These are phyloP conservation scores for Apiotrichum veenhuisii DNA, from an alignment of 1,284 basidiomycete genomes.

Conservation along the genomic window DNA sequence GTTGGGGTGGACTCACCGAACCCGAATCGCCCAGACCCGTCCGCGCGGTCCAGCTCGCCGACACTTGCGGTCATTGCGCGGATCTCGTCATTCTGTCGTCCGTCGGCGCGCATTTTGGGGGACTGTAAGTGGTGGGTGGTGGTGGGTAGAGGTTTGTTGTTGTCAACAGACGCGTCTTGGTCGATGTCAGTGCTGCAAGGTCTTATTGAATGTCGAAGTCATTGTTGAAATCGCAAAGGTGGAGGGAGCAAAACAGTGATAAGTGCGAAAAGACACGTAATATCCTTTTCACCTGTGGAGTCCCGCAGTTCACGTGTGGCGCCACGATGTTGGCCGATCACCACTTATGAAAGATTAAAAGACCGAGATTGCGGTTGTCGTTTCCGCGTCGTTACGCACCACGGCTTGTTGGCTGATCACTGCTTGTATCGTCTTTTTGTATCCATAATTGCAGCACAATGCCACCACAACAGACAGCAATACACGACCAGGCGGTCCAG, in stretches of 20 bases:
- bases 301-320: no score
- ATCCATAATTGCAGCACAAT: no score
- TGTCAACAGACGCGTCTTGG: neutral
- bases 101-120: constrained; percentile 16
- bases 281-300: neutral
- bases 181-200: no score
- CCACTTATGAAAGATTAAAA: no score
- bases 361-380: no score
- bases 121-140: no score
- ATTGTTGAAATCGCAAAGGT: neutral
- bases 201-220: neutral
- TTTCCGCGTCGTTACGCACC: no score
- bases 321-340: no score
- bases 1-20: constrained; percentile 37
- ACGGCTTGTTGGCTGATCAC: no score
- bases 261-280: neutral
- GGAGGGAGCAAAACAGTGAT: neutral
- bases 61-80: constrained; percentile 7
- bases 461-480: no score
- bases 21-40: constrained; percentile 45
- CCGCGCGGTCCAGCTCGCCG: constrained; percentile 40
- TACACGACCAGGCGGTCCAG: constrained; percentile 8
- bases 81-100: constrained; percentile 9
- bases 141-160: neutral
- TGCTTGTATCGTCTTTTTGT: no score